Evolutionary conservation across 1,284 basidiomycete species (phyloP).

Genomic region (Ganoderma resinaceum): DNA sequence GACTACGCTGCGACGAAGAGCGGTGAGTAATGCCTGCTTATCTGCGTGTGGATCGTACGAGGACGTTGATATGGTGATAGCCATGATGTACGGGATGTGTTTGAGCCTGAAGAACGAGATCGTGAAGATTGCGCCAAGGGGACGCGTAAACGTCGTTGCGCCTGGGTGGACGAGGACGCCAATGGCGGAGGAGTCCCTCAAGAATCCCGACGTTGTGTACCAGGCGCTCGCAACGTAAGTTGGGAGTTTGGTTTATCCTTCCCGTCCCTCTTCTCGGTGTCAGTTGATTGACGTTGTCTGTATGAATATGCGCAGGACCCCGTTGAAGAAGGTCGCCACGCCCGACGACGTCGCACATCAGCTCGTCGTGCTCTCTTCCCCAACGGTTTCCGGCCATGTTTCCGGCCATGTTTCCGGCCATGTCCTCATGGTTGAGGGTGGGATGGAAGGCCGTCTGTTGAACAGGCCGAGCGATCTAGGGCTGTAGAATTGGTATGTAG

Average conservation of each 20-base stretch:
- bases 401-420: conserved; percentile 80
- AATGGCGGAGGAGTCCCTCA: conserved; percentile 58
- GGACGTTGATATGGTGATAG: conserved; percentile 42
- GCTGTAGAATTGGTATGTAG: conserved; percentile 7
- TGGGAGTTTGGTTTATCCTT: conserved; percentile 32
- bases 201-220: conserved; percentile 54
- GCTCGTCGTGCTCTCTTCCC: conserved; percentile 67
- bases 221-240: conserved; percentile 70
- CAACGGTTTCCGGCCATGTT: conserved; percentile 72
- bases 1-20: conserved; percentile 65
- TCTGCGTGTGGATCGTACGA: not conserved
- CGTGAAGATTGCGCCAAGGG: conserved; percentile 74
- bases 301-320: conserved; percentile 52
- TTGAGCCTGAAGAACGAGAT: conserved; percentile 82
- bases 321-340: conserved; percentile 73
- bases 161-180: conserved; percentile 75
- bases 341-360: conserved; percentile 72
- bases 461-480: conserved; percentile 49
- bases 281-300: not conserved
- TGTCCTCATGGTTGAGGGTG: conserved; percentile 75
- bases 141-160: conserved; percentile 74
- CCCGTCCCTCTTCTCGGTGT: not conserved
- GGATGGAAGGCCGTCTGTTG: conserved; percentile 74
- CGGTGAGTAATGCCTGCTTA: conserved; percentile 7
- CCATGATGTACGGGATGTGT: conserved; percentile 78